These are phyloP conservation scores for Lasiosphaeria miniovina DNA, from an alignment of 495 filamentous ascomycete genomes.

Conservation along the genomic window DNA sequence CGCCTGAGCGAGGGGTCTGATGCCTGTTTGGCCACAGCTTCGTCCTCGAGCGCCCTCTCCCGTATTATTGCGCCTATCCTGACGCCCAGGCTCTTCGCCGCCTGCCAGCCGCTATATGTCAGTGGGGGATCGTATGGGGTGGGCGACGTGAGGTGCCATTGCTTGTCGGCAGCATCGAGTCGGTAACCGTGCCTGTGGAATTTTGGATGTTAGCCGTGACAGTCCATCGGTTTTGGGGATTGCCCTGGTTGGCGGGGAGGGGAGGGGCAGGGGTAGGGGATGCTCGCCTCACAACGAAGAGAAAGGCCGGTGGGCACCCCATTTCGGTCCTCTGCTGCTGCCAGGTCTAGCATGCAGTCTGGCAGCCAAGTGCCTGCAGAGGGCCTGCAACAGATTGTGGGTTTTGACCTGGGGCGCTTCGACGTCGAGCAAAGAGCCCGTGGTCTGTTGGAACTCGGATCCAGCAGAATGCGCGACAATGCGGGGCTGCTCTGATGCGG, in stretches of 20 bases:
- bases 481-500: neutral
- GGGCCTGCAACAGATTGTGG: too few relatives aligned
- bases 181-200: conserved; percentile 77
- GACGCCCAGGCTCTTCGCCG: conserved; percentile 72
- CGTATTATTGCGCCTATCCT: conserved; percentile 75
- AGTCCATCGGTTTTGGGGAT: neutral
- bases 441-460: too few relatives aligned
- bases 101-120: conserved; percentile 91
- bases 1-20: conserved; percentile 15
- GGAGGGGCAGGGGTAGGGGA: neutral
- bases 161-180: conserved; percentile 86
- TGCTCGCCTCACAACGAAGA: conserved; percentile 79
- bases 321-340: conserved; percentile 23
- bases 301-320: conserved; percentile 47
- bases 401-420: too few relatives aligned
- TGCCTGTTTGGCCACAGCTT: conserved; percentile 25
- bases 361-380: too few relatives aligned
- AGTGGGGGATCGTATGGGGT: conserved; percentile 95
- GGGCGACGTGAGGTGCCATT: conserved; percentile 93
- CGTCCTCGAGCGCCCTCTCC: conserved; percentile 39
- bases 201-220: neutral
- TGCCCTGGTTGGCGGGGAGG: neutral
- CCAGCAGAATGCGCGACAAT: neutral
- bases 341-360: neutral
- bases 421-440: too few relatives aligned